Percentiles rank a stretch among this genome's conserved stretches.
Evolutionary conservation across 768 basidiomycete genomes (phyloP).

Genomic region (Gymnopilus junonius): DNA sequence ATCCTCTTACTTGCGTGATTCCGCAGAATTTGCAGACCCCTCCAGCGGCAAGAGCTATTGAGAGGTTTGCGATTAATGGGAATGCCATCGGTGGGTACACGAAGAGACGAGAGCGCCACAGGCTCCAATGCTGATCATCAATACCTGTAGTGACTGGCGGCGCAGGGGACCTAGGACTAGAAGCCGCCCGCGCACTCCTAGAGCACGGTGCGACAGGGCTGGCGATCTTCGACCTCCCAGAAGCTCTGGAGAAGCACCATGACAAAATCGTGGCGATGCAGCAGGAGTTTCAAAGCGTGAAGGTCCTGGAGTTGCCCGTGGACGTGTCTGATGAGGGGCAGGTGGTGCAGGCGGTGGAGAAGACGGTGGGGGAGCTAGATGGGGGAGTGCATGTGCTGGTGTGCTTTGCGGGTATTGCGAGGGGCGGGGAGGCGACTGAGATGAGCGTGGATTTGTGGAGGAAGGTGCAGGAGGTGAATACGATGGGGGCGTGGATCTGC

Average conservation of each 20-base stretch:
- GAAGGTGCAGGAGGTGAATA: slow-evolving; percentile 44
- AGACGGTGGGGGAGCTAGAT: slow-evolving; percentile 31
- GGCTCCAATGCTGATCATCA: neutral
- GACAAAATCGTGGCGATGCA: slow-evolving; percentile 21
- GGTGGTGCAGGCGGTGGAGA: slow-evolving; percentile 29
- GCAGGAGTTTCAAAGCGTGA: slow-evolving; percentile 36
- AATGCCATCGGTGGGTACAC: slow-evolving; percentile 42
- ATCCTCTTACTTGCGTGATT: slow-evolving; percentile 19
- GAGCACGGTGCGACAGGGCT: slow-evolving; percentile 47
- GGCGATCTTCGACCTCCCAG: slow-evolving; percentile 27
- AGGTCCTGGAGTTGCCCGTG: slow-evolving; percentile 35
- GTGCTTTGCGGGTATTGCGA: slow-evolving; percentile 49
- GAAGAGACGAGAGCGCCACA: neutral
- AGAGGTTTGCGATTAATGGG: slow-evolving; percentile 41
- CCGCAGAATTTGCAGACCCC: slow-evolving; percentile 9
- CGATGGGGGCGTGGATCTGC: slow-evolving; percentile 50
- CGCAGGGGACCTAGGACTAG: slow-evolving; percentile 42
- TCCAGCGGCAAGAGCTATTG: slow-evolving; percentile 27
- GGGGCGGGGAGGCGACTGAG: slow-evolving; percentile 35
- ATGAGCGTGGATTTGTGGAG: slow-evolving; percentile 37
- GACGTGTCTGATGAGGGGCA: slow-evolving; percentile 40
- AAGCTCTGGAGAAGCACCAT: neutral
- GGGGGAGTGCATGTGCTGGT: slow-evolving; percentile 38
- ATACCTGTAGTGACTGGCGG: slow-evolving; percentile 45
- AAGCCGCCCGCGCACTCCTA: slow-evolving; percentile 42